phyloP scores from a whole-genome alignment of 345 rosid genomes.

The Gossypioides kirkii region DNA sequence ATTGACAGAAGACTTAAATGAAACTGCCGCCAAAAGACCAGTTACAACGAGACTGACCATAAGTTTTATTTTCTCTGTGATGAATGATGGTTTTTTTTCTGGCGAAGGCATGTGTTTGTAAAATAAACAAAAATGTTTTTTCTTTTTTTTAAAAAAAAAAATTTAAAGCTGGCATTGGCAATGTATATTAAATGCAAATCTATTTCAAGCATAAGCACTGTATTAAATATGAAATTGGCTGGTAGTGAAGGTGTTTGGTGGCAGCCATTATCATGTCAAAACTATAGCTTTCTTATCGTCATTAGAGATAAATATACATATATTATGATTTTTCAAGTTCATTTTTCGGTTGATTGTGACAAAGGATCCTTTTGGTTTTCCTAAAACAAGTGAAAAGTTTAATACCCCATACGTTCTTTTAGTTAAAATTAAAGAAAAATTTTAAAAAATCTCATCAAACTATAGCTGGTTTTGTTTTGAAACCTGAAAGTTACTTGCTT shows the following conservation, averaged over 20 bases:
- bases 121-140: neutral
- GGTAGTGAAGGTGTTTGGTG: constrained; percentile 14
- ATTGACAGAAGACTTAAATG: neutral
- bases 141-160: neutral
- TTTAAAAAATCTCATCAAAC: neutral
- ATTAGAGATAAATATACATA: neutral
- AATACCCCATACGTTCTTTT: no score
- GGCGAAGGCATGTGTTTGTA: constrained; percentile 8
- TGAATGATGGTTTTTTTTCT: neutral
- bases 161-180: no score
- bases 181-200: no score
- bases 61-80: neutral
- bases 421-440: neutral
- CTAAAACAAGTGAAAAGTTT: neutral
- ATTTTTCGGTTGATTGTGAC: neutral
- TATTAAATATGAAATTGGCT: constrained; percentile 9
- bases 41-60: neutral
- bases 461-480: neutral
- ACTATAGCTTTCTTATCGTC: neutral
- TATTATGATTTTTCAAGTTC: neutral
- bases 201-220: no score
- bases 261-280: constrained; percentile 11
- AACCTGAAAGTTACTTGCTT: neutral
- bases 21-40: neutral
- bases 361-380: neutral